A percentile compares a stretch with the other conserved stretches of the same genome.
Conservation (phyloP, 2,329 filamentous ascomycete species). For the Sodiomyces alkalinus region DNA sequence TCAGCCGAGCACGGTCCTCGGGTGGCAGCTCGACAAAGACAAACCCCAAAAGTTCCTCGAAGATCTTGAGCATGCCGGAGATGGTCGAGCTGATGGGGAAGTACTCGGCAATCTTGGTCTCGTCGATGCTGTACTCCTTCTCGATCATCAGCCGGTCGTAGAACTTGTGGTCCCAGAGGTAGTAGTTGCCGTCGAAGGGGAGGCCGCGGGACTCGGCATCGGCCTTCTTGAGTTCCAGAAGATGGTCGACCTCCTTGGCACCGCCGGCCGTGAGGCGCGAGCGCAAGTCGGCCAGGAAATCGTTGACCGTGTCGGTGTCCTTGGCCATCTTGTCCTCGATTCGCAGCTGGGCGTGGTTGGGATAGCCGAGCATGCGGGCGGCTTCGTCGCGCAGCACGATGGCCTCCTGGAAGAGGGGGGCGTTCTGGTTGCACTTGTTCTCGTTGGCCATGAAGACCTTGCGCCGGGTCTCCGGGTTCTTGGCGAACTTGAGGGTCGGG, state of each 20-base stretch:
- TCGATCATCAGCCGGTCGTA: conserved; percentile 72
- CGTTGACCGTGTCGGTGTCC: conserved; percentile 36
- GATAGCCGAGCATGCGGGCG: conserved; percentile 39
- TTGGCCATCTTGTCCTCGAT: conserved; percentile 47
- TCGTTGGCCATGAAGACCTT: conserved; percentile 60
- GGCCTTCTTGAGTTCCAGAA: conserved; percentile 60
- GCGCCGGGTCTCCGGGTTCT: conserved; percentile 51
- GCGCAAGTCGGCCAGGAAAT: conserved; percentile 52
- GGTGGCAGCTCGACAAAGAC: conserved; percentile 58
- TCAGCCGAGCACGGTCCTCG: conserved; percentile 49
- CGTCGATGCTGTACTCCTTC: conserved; percentile 65
- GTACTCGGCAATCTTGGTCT: conserved; percentile 69
- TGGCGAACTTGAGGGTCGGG: conserved; percentile 63
- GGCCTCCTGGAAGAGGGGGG: conserved; percentile 34
- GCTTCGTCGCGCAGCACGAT: conserved; percentile 39
- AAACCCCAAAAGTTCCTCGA: conserved; percentile 69
- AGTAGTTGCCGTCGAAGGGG: conserved; percentile 53
- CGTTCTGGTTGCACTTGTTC: conserved; percentile 60
- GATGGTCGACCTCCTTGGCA: conserved; percentile 50
- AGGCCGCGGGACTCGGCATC: conserved; percentile 46
- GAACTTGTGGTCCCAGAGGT: conserved; percentile 69
- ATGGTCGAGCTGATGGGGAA: conserved; percentile 66
- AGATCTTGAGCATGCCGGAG: conserved; percentile 66
- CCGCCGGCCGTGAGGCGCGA: conserved; percentile 53
- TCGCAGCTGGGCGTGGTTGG: conserved; percentile 38